Base-by-base conservation (phyloP, 2,329 filamentous ascomycete genomes). In the Endoconidiophora polonica region DNA sequence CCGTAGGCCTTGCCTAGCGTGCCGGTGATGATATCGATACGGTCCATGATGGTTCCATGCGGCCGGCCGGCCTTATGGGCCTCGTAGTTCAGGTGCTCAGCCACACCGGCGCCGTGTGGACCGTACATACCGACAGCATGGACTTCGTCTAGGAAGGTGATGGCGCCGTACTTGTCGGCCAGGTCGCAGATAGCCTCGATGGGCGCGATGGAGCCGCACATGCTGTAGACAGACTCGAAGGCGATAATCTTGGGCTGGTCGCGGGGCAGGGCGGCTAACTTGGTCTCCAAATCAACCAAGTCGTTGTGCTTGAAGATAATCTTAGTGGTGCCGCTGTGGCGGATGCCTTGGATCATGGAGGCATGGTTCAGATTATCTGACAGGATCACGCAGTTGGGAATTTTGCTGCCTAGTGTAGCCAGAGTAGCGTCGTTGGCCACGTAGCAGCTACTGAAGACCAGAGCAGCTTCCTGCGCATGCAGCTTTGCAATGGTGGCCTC, bases 71-170 rank as follows among this genome's bases (percentile, higher is more conserved):
- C 76, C 52, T 75, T 72, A 63, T 96, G 88, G 6, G 83, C 79
- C 61, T 94, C 86, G 62, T 83, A 98, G 63, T 98, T 90, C 46
- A 98, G 79, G 65, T 98, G 91, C 69, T 98, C 91, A 33, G 91
- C 91, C 42, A 98, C 91, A 66, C 91, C 91, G 52, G 88, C 91
- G 55, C 91, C 91, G 60, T 86, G 79, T 62, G 91, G 88, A 61
- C 91, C 91, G 65, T 98, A 98, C 91, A 98, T 96, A 62, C 91
- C 91, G 20, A 98, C 91, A 42, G 91, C 91, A 68, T 98, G 91
- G 54, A 98, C 91, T 77, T 98, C 91, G 63, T 98, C 91, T 62
- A 95, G 72, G 65, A 98, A 98, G 59, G 91, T 98, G 56, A 98
- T 80, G 38, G 91, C 91, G 53, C 91, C 91, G 63, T 98, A 98